Conservation (phyloP, 352 stramenopile species). For the Peronosclerospora sorghi region DNA sequence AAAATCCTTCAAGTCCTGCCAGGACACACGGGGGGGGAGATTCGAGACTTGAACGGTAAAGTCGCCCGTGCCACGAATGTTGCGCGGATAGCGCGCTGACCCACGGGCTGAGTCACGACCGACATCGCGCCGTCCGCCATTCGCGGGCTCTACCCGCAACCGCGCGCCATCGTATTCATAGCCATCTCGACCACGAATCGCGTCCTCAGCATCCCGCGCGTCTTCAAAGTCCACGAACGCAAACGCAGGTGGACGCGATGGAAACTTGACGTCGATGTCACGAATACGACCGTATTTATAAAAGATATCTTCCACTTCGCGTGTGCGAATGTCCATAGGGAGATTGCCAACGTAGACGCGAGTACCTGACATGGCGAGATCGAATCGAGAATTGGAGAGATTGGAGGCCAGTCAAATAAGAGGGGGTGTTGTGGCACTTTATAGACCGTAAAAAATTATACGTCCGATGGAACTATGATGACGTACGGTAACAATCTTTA, state of each 20-base stretch:
- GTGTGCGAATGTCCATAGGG: slow-evolving; percentile 59
- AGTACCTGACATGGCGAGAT: slow-evolving; percentile 28
- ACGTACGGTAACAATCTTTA: too few species aligned
- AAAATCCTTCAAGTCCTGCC: slow-evolving; percentile 66
- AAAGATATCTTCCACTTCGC: slow-evolving; percentile 67
- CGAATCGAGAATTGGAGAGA: too few species aligned
- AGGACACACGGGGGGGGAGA: slow-evolving; percentile 42
- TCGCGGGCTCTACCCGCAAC: slow-evolving; percentile 46
- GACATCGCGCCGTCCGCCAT: slow-evolving; percentile 21
- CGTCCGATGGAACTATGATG: too few species aligned
- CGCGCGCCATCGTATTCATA: slow-evolving; percentile 52
- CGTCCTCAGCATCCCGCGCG: slow-evolving; percentile 51
- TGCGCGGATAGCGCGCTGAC: slow-evolving; percentile 22
- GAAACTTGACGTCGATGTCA: slow-evolving; percentile 62
- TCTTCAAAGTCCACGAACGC: slow-evolving; percentile 73
- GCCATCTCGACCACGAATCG: slow-evolving; percentile 35
- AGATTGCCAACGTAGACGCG: slow-evolving; percentile 67
- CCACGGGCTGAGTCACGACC: slow-evolving; percentile 7
- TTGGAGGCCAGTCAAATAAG: too few species aligned
- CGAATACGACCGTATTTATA: slow-evolving; percentile 58
- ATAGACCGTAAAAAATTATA: too few species aligned
- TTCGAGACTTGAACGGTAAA: slow-evolving; percentile 44
- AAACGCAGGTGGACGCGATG: slow-evolving; percentile 43
- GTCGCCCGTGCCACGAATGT: slow-evolving; percentile 45
- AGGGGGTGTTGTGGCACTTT: too few species aligned